Conservation (phyloP, 495 filamentous ascomycete genomes). For the Haplographium delicatum region DNA sequence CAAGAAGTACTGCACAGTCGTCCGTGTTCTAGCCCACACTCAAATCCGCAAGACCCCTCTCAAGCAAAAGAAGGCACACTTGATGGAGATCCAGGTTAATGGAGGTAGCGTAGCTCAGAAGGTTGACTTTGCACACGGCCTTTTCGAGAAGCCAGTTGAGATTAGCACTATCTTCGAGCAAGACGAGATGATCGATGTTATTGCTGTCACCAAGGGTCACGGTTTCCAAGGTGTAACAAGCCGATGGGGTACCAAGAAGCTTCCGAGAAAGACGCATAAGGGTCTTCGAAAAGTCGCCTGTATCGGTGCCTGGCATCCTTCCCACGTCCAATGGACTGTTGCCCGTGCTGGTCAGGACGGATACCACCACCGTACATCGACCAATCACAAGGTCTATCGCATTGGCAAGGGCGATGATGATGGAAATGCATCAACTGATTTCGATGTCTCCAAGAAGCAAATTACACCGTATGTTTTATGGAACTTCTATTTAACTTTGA, state of each 20-base stretch:
- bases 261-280: slow-evolving; percentile 99
- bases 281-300: slow-evolving; percentile 99
- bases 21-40: slow-evolving; percentile 98
- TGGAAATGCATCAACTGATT: slow-evolving; percentile 88
- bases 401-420: slow-evolving; percentile 87
- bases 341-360: slow-evolving; percentile 99
- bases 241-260: slow-evolving; percentile 99
- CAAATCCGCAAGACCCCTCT: slow-evolving; percentile 98
- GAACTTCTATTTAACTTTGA: not conserved
- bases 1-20: slow-evolving; percentile 99
- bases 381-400: slow-evolving; percentile 99
- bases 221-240: slow-evolving; percentile 95
- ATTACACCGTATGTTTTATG: slow-evolving; percentile 84
- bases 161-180: slow-evolving; percentile 96
- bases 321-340: slow-evolving; percentile 99
- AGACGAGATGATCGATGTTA: slow-evolving; percentile 99
- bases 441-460: slow-evolving; percentile 97
- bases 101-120: slow-evolving; percentile 92
- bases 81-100: slow-evolving; percentile 99
- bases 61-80: slow-evolving; percentile 99
- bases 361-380: slow-evolving; percentile 99
- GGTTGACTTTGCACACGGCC: slow-evolving; percentile 86
- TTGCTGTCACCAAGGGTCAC: slow-evolving; percentile 99
- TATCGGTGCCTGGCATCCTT: slow-evolving; percentile 99
- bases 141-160: slow-evolving; percentile 97